Evolutionary conservation across 169 alveolate species (phyloP).

Genomic region (Amoebophrya sp.): DNA sequence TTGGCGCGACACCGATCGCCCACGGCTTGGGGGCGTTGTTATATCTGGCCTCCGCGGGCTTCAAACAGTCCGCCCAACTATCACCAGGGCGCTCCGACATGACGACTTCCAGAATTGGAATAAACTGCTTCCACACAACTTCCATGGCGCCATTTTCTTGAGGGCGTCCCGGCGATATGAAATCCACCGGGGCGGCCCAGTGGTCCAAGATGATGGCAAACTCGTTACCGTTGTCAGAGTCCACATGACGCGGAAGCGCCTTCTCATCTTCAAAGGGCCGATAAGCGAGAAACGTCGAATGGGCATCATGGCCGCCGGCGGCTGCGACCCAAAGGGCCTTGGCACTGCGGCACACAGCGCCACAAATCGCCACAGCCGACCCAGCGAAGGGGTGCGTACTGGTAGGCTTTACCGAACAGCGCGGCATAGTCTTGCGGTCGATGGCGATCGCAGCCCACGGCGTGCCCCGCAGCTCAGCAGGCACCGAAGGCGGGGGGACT

Average conservation of each 20-base stretch:
- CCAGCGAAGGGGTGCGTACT: background rate
- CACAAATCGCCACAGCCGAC: background rate
- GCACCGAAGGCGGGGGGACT: background rate
- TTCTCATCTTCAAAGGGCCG: background rate
- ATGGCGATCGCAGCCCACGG: background rate
- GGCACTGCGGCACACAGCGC: background rate
- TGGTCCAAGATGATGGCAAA: background rate
- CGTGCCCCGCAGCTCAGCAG: background rate
- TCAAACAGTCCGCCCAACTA: background rate
- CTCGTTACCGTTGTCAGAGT: background rate
- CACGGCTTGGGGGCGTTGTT: background rate
- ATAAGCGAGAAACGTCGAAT: background rate
- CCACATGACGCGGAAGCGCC: background rate
- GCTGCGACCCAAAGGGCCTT: background rate
- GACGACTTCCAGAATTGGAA: background rate
- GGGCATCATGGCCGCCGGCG: background rate
- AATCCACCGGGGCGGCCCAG: background rate
- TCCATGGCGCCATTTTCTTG: background rate
- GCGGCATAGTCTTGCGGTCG: background rate
- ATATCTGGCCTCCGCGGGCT: background rate
- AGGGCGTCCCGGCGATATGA: background rate
- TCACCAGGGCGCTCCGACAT: background rate
- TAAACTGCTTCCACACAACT: background rate
- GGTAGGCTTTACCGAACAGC: background rate
- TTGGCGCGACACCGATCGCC: background rate